Evolutionary conservation across 2,329 filamentous ascomycete genomes (phyloP), one percentile per base, ranked within the genome.

Genomic region (Pyricularia sp.): DNA sequence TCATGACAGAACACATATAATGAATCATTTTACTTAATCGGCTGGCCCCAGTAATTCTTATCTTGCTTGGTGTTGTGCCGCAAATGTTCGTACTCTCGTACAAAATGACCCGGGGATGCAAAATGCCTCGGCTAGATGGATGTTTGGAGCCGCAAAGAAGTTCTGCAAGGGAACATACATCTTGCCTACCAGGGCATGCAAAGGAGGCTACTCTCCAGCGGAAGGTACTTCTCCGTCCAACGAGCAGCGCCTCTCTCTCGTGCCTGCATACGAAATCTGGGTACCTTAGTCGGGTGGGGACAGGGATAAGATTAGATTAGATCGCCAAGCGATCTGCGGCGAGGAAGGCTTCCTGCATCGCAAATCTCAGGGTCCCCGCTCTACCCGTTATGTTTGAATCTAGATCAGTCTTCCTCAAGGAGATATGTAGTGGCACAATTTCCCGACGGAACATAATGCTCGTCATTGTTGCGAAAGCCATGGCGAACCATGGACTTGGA

Each of bases 251-350:
- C 23, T 61, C 58, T 26, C 55, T 59, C 55, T 25, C n/a, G 58
- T 61, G 58, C 58, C 58, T 61, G 58, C 58, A 61, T 61, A 61
- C 58, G 9, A 26, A 25, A 26, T 28, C 25, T 55, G 42, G 65
- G 65, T 33, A 17, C 25, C 28, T 25, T 42, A 23, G 28, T 36
- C 23, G 12, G 31, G 65, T 61, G 58, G 58, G 23, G 58, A 11
- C 42, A 59, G n/a, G 59, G 23, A 11, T 25, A 50, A 20, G 70
- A 61, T 68, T 70, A 66, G 67, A 70, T 67, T 71, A 71, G 70
- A 70, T 72, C 66, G 68, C 70, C 68, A 69, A 71, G 65, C 69
- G 66, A 70, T 70, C 66, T 68, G 11, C 63, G 33, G 31, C 36
- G 26, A 42, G 6, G 5, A 42, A 55, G 12, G 23, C 11, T 25